Evolutionary conservation across 2,329 filamentous ascomycete species (phyloP), one percentile per base, ranked within the genome.

Genomic region (Podosphaera xanthii): DNA sequence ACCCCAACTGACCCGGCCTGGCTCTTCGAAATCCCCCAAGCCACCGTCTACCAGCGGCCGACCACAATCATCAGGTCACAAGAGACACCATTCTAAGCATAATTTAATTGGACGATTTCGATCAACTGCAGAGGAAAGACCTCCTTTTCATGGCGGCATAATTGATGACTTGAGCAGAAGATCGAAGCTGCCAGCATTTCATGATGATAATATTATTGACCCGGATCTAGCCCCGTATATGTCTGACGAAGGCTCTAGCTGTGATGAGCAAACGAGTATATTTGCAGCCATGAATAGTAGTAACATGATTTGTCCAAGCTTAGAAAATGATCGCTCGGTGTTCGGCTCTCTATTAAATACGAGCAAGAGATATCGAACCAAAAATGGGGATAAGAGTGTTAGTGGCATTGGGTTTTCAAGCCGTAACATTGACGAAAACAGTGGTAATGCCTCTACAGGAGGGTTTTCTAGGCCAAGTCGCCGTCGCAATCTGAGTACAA

Each of bases 201-300:
- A 98, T 69, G 89, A 92, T 67, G 92, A 98, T 73, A 97, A 92
- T 68, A 95, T 98, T 65, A 97, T 98, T 65, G 92, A 98, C 68
- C 92, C 92, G 0, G 92, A 98, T 67, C 75, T 98, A 59, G 91
- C 90, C 4, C 86, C 88, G 40, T 98, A 94, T 71, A 86, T 98
- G 76, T 98, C 92, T 5, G 92, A 98, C 69, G 83, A 87, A 65
- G 89, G 87, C 55, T 95, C 90, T 1, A 96, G 88, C 66, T 91
- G 86, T 44, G 90, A 95, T 65, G 90, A 98, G 64, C 87, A 94
- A 65, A 84, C 90, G 71, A 90, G 84, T 67, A 84, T 96, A 10
- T 86, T 94, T 70, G 83, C 86, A 1, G 82, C 80, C 5, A 77
- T 84, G 73, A 75, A 89, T n/a, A 81, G 78, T 60, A 77, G 78